phyloP scores from a whole-genome alignment of 177 flowering plant genomes.

The Telopea speciosissima region DNA sequence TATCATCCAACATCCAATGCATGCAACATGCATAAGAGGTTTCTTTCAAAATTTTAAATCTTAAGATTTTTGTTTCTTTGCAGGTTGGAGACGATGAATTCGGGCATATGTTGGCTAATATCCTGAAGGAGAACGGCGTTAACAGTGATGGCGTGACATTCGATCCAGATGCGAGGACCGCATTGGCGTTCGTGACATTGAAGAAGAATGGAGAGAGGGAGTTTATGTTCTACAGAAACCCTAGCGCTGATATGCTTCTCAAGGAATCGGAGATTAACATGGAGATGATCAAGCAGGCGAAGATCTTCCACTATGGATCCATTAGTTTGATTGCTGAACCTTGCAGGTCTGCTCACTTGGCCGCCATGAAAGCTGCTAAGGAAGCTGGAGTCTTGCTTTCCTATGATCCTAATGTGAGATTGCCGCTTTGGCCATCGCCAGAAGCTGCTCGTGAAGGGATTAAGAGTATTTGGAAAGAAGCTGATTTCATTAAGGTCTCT shows the following conservation, averaged over 20 bases:
- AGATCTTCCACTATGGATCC: constrained; percentile 77
- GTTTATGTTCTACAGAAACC: constrained; percentile 95
- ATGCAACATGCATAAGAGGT: no score
- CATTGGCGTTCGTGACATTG: constrained; percentile 86
- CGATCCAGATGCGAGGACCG: constrained; percentile 77
- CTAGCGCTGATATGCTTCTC: constrained; percentile 87
- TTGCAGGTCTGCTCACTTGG: constrained; percentile 66
- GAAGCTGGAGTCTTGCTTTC: constrained; percentile 60
- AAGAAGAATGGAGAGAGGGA: constrained; percentile 83
- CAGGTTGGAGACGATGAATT: constrained; percentile 63
- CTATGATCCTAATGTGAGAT: constrained; percentile 67
- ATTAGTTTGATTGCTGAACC: constrained; percentile 80
- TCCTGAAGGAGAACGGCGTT: constrained; percentile 65
- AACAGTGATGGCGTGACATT: constrained; percentile 44
- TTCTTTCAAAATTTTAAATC: no score
- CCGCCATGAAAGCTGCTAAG: constrained; percentile 72
- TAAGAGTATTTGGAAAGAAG: constrained; percentile 69
- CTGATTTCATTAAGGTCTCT: constrained; percentile 62
- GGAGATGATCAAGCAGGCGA: constrained; percentile 49
- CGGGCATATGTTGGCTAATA: constrained; percentile 80
- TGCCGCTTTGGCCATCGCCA: constrained; percentile 72
- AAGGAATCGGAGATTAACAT: constrained; percentile 61
- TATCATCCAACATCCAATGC: no score
- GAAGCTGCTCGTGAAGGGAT: constrained; percentile 58
- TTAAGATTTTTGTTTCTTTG: no score